Evolutionary conservation across 139 green algal species (phyloP), one percentile per base, ranked within the genome.

Genomic region (Chlamydomonas sphaeroides): DNA sequence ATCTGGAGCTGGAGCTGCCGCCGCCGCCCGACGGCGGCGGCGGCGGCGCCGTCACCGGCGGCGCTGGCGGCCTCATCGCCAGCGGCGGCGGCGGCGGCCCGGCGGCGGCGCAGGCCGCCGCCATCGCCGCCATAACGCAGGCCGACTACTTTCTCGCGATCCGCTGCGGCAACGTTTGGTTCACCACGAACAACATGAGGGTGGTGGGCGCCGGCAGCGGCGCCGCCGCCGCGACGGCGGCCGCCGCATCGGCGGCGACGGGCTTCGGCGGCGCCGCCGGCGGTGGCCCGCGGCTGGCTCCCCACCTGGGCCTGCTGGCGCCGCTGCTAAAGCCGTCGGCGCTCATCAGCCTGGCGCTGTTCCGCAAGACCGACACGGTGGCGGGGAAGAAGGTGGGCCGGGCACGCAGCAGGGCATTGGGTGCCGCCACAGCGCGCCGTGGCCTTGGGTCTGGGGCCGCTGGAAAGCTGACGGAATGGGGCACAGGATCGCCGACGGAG

Each of bases 371-470:
- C 23, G 74, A 80, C 32, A 66, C 63, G 18, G 59, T 80, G 59
- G 74, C 59, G 28, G 74, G 74, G 6, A 80, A 80, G 57, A 80
- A 80, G 74, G 74, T 80, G n/a, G n/a, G n/a, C n/a, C n/a, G n/a
- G n/a, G n/a, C n/a, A n/a, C n/a, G n/a, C n/a, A n/a, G n/a, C n/a
- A n/a, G n/a, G n/a, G n/a, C n/a, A n/a, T n/a, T n/a, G n/a, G n/a
- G n/a, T n/a, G n/a, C n/a, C n/a, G n/a, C n/a, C n/a, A n/a, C n/a
- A n/a, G n/a, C n/a, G n/a, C n/a, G n/a, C n/a, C n/a, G n/a, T n/a
- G n/a, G n/a, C n/a, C n/a, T n/a, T n/a, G n/a, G n/a, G n/a, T n/a
- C n/a, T n/a, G n/a, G n/a, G n/a, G n/a, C n/a, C n/a, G n/a, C n/a
- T n/a, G n/a, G n/a, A n/a, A n/a, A n/a, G n/a, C n/a, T n/a, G n/a